Evolutionary conservation across 2,329 filamentous ascomycete species (phyloP).

Genomic region (Talaromyces sp.): DNA sequence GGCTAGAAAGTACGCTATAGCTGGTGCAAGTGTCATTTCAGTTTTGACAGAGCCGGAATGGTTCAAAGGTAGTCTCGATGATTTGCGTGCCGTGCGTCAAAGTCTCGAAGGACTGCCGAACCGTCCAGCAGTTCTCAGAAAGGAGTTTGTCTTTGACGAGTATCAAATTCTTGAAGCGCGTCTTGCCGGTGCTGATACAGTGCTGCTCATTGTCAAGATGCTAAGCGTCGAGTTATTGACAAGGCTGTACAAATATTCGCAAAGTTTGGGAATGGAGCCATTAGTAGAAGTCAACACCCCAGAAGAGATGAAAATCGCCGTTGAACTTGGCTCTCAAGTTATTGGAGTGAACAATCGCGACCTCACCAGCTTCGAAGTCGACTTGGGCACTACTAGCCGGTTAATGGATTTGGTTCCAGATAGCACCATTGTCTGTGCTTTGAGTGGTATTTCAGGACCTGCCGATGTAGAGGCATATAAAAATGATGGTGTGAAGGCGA

Average conservation of each 20-base stretch:
- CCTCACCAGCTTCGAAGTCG: constrained; percentile 93
- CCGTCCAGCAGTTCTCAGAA: constrained; percentile 84
- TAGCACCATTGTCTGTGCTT: constrained; percentile 82
- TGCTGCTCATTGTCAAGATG: constrained; percentile 98
- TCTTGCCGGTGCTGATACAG: constrained; percentile 87
- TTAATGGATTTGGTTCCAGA: constrained; percentile 82
- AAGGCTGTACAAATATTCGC: constrained; percentile 81
- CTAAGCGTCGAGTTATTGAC: constrained; percentile 71
- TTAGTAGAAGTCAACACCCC: constrained; percentile 93
- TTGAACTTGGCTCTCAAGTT: constrained; percentile 80
- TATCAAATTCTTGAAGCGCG: constrained; percentile 96
- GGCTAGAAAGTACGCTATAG: constrained; percentile 84
- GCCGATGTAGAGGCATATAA: constrained; percentile 86
- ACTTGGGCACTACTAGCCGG: constrained; percentile 85
- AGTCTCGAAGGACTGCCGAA: constrained; percentile 89
- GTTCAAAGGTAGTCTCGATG: constrained; percentile 98
- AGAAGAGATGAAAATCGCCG: constrained; percentile 85
- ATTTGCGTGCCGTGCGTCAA: constrained; percentile 80
- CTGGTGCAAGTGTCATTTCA: constrained; percentile 94
- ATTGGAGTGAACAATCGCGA: constrained; percentile 99
- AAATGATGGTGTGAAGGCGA: constrained; percentile 83
- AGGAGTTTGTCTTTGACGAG: constrained; percentile 97
- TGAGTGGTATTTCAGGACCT: constrained; percentile 88
- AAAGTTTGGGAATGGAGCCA: constrained; percentile 92
- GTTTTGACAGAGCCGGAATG: constrained; percentile 98